Percentiles rank a stretch among this genome's conserved stretches.
Evolutionary conservation across 2,329 filamentous ascomycete species (phyloP).

Genomic region (Calonectria hongkongensis): DNA sequence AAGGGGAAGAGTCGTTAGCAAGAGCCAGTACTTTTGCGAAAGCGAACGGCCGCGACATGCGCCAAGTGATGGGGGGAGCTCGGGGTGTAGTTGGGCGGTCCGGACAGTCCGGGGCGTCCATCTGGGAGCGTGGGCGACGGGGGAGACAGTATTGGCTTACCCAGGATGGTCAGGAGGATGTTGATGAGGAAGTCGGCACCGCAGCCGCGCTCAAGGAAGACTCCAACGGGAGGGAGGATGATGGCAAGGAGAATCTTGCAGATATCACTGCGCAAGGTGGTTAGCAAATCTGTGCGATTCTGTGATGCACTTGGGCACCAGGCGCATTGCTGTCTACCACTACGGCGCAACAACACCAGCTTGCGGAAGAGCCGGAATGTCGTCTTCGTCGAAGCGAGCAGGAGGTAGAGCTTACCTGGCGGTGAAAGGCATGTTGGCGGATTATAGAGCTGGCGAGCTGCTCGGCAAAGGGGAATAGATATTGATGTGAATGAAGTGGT

Average conservation of each 20-base stretch:
- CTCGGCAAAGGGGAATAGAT: conserved; percentile 39
- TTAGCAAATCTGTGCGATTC: conserved; percentile 36
- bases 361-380: conserved; percentile 49
- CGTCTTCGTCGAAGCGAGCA: conserved; percentile 33
- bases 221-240: conserved; percentile 91
- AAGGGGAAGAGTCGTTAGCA: conserved; percentile 38
- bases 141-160: conserved; percentile 59
- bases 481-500: conserved; percentile 29
- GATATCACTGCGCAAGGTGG: conserved; percentile 66
- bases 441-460: conserved; percentile 40
- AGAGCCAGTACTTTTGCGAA: conserved; percentile 13
- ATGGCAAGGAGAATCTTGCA: conserved; percentile 88
- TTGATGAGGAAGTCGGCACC: conserved; percentile 93
- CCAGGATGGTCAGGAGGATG: conserved; percentile 88
- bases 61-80: not conserved
- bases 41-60: conserved; percentile 9
- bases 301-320: not conserved
- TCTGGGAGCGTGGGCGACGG: conserved; percentile 18
- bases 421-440: conserved; percentile 75
- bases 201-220: conserved; percentile 96
- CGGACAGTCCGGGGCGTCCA: conserved; percentile 62
- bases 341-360: conserved; percentile 31
- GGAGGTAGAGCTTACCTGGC: conserved; percentile 67
- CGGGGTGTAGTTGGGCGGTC: conserved; percentile 8
- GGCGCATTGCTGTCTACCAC: conserved; percentile 15